A percentile compares a stretch with the other conserved stretches of the same genome.
These are phyloP conservation scores for Fusarium verrucosum DNA, from an alignment of 2,329 filamentous ascomycete genomes.

Conservation along the genomic window DNA sequence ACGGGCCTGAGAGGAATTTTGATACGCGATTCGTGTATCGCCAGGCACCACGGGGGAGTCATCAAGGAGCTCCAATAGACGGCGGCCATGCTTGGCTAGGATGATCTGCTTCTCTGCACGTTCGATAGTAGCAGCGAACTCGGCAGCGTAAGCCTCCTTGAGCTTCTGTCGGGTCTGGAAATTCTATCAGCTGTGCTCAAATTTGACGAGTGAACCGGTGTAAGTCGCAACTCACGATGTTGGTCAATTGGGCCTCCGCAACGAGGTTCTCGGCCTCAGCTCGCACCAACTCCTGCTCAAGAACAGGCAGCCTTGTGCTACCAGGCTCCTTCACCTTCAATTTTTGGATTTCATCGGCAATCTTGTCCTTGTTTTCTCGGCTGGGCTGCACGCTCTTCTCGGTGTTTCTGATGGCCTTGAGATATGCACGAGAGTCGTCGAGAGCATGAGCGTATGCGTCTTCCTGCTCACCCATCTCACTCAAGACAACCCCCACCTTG, in stretches of 20 bases:
- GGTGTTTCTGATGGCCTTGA: conserved; percentile 95
- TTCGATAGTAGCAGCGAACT: conserved; percentile 92
- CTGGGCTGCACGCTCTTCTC: conserved; percentile 95
- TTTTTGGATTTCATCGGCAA: conserved; percentile 90
- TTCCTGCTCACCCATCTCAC: conserved; percentile 94
- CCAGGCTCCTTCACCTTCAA: conserved; percentile 92
- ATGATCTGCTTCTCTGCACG: conserved; percentile 97
- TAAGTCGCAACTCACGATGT: conserved; percentile 72
- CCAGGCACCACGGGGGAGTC: conserved; percentile 91
- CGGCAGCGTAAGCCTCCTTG: conserved; percentile 90
- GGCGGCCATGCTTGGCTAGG: conserved; percentile 87
- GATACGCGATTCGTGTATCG: conserved; percentile 76
- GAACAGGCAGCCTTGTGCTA: conserved; percentile 79
- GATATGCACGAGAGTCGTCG: conserved; percentile 81
- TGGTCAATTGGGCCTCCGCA: conserved; percentile 94
- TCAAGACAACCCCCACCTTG: conserved; percentile 92
- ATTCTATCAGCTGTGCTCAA: conserved; percentile 18
- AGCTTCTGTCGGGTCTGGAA: conserved; percentile 91
- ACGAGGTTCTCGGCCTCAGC: conserved; percentile 96
- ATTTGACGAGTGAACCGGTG: neutral
- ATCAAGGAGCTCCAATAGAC: conserved; percentile 85
- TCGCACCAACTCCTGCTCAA: conserved; percentile 96
- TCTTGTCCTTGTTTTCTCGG: conserved; percentile 85
- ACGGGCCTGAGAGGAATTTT: conserved; percentile 72
- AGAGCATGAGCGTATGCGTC: conserved; percentile 85